A percentile compares a stretch with the other conserved stretches of the same genome.
Evolutionary conservation across 78 protist genomes (phyloP).

Genomic region (Chrysochromulina tobinii): DNA sequence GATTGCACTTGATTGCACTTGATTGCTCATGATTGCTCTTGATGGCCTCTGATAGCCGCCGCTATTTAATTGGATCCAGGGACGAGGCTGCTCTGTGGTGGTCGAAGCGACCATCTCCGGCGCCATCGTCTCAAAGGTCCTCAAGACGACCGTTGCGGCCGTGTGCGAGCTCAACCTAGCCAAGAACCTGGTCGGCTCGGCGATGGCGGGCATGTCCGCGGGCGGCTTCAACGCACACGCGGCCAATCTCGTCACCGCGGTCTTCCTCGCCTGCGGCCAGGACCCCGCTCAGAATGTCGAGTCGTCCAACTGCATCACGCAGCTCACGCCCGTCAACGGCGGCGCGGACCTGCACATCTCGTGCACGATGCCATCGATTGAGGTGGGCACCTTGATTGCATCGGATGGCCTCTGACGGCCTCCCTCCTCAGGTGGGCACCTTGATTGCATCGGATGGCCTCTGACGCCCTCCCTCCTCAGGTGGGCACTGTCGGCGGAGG

Average conservation of each 20-base stretch:
- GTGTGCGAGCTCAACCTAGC: constrained; percentile 70
- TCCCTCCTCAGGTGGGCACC: too few species aligned
- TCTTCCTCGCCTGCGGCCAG: constrained; percentile 94
- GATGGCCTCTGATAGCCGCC: constrained; percentile 26
- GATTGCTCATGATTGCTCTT: too few species aligned
- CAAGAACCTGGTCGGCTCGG: constrained; percentile 93
- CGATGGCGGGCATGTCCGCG: constrained; percentile 88
- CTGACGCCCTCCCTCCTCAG: constrained; percentile 42
- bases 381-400: constrained; percentile 79
- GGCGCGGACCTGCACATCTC: constrained; percentile 69
- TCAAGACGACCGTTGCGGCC: constrained; percentile 72
- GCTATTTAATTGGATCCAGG: constrained; percentile 77
- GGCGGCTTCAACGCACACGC: constrained; percentile 95
- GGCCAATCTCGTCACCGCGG: constrained; percentile 92
- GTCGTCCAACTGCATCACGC: constrained; percentile 87
- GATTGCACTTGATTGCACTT: too few species aligned
- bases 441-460: too few species aligned
- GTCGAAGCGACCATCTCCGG: constrained; percentile 82
- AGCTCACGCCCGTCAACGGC: constrained; percentile 64
- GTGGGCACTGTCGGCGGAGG: constrained; percentile 99
- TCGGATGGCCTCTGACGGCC: too few species aligned
- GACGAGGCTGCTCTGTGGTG: constrained; percentile 91
- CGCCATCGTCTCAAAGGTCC: constrained; percentile 71
- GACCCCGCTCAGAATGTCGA: constrained; percentile 97
- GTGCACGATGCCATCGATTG: constrained; percentile 92